phyloP scores from a whole-genome alignment of 495 filamentous ascomycete species.

The Daldinia bambusicola region DNA sequence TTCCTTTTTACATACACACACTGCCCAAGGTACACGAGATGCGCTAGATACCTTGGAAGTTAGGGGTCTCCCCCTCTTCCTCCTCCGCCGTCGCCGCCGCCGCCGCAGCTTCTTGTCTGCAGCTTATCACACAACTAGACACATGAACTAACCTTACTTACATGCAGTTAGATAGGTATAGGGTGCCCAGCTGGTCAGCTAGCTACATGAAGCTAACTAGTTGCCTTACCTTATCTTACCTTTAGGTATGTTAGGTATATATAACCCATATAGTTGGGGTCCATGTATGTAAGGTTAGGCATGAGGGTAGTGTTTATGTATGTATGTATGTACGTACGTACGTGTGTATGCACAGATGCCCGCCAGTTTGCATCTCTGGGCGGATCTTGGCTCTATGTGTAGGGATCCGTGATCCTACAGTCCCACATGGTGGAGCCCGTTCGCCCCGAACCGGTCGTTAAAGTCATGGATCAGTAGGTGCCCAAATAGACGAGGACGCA shows the following conservation, averaged over 20 bases:
- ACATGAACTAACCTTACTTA: not conserved
- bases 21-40: too few relatives aligned
- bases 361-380: conserved; percentile 8
- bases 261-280: not conserved
- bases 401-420: conserved; percentile 10
- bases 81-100: too few relatives aligned
- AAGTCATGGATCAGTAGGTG: not conserved
- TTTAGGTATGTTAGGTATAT: not conserved
- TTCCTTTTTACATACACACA: too few relatives aligned
- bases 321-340: not conserved
- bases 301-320: too few relatives aligned
- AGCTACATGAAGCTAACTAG: too few relatives aligned
- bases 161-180: conserved; percentile 2
- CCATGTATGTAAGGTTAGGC: not conserved
- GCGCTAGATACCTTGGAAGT: not conserved
- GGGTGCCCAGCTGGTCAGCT: not conserved
- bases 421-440: not conserved
- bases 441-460: conserved; percentile 4
- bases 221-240: not conserved
- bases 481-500: not conserved
- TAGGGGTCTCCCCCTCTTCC: not conserved
- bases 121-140: too few relatives aligned
- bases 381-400: conserved; percentile 5
- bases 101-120: too few relatives aligned
- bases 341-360: not conserved